phyloP scores from a whole-genome alignment of 2,329 filamentous ascomycete species.

The Stenocarpella maydis region DNA sequence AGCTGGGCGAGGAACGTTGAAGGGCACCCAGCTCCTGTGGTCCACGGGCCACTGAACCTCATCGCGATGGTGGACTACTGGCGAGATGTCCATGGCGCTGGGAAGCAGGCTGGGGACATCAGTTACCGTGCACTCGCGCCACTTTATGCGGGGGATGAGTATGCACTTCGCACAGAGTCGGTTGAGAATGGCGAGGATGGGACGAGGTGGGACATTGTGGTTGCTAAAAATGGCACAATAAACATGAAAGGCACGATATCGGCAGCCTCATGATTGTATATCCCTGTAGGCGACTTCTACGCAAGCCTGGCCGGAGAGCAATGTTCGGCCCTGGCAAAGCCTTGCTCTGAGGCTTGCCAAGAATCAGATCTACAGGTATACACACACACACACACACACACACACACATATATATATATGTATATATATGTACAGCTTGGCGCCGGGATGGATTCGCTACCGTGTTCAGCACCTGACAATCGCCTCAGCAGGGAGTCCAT shows the following conservation, averaged over 20 bases:
- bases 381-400: too few relatives aligned
- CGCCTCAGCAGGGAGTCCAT: not conserved
- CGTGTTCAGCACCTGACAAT: not conserved
- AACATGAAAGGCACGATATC: constrained; percentile 49
- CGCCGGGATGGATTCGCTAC: not conserved
- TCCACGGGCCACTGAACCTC: constrained; percentile 82
- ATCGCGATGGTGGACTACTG: constrained; percentile 76
- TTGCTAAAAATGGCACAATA: constrained; percentile 50
- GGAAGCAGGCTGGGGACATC: constrained; percentile 53
- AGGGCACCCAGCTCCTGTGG: constrained; percentile 74
- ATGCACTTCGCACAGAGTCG: constrained; percentile 66
- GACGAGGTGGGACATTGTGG: constrained; percentile 54
- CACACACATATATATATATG: too few relatives aligned
- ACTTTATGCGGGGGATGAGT: constrained; percentile 72
- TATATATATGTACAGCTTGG: not conserved
- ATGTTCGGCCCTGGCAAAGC: not conserved
- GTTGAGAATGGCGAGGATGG: constrained; percentile 46
- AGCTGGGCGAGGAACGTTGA: constrained; percentile 71
- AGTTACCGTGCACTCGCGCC: constrained; percentile 75
- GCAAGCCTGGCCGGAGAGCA: not conserved
- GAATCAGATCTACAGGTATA: not conserved
- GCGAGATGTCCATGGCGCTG: constrained; percentile 56
- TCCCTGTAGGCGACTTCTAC: too few relatives aligned
- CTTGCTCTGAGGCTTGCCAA: not conserved
- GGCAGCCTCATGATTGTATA: not conserved